Evolutionary conservation across 2,329 filamentous ascomycete genomes (phyloP).

Genomic region (Dactylella cylindrospora): DNA sequence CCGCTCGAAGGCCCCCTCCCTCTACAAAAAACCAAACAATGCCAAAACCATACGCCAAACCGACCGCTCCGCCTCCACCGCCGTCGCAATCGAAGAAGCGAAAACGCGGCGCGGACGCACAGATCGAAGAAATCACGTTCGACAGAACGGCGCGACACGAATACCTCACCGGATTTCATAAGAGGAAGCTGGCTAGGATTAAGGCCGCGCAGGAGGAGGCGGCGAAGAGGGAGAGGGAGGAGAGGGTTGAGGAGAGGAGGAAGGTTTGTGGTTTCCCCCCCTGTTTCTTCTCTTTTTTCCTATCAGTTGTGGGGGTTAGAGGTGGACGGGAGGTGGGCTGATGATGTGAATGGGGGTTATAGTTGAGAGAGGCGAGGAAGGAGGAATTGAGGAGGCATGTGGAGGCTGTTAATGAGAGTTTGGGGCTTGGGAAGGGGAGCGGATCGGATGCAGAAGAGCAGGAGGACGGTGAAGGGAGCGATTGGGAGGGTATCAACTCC

Average conservation of each 20-base stretch:
- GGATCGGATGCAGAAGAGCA: slow-evolving; percentile 49
- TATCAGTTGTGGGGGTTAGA: background rate
- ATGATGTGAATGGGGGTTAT: slow-evolving; percentile 32
- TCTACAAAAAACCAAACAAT: too few species aligned
- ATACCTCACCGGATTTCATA: slow-evolving; percentile 94
- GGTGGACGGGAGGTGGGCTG: slow-evolving; percentile 1
- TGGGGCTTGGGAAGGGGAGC: slow-evolving; percentile 52
- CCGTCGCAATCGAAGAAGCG: slow-evolving; percentile 65
- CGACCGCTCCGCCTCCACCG: background rate
- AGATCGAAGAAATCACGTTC: slow-evolving; percentile 79
- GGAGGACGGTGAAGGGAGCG: slow-evolving; percentile 56
- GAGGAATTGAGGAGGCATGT: slow-evolving; percentile 81
- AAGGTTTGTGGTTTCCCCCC: slow-evolving; percentile 61
- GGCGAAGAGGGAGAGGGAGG: slow-evolving; percentile 72
- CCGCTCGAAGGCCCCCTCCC: background rate
- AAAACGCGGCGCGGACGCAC: slow-evolving; percentile 59
- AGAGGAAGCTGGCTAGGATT: slow-evolving; percentile 73
- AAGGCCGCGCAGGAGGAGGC: slow-evolving; percentile 83
- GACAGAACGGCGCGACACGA: slow-evolving; percentile 77
- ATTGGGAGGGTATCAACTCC: slow-evolving; percentile 52
- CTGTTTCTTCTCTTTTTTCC: background rate
- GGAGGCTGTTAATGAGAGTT: slow-evolving; percentile 69
- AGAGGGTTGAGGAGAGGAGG: slow-evolving; percentile 71
- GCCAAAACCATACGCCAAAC: slow-evolving; percentile 42
- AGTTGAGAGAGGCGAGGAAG: slow-evolving; percentile 83